Conservation (phyloP, 1,139 yeast genomes). For the Pichia sp. region DNA sequence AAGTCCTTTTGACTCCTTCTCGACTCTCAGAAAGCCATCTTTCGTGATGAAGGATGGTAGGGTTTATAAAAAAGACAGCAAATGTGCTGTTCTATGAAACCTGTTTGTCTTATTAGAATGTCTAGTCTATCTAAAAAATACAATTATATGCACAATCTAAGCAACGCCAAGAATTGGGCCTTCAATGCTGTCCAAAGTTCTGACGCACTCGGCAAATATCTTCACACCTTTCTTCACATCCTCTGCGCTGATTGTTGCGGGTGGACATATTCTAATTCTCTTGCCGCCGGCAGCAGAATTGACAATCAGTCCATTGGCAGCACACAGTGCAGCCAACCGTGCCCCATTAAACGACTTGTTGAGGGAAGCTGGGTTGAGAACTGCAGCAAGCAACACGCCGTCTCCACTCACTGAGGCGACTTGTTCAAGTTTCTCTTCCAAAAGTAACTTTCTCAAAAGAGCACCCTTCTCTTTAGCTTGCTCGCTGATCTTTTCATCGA, state of each 20-base stretch:
- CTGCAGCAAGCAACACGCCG: constrained; percentile 82
- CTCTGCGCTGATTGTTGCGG: constrained; percentile 77
- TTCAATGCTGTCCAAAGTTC: constrained; percentile 13
- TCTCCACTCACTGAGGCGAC: constrained; percentile 28
- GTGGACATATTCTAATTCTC: constrained; percentile 90
- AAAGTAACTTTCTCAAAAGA: constrained; percentile 55
- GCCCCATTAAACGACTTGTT: constrained; percentile 66
- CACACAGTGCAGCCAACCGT: constrained; percentile 88
- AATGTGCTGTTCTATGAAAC: constrained; percentile 23
- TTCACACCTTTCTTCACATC: constrained; percentile 73
- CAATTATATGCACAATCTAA: neutral
- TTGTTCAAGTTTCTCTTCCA: constrained; percentile 37
- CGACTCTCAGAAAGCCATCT: constrained; percentile 19
- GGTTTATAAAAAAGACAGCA: constrained; percentile 29
- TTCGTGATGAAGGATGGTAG: constrained; percentile 29
- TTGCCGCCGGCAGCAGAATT: constrained; percentile 93
- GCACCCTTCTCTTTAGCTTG: constrained; percentile 67
- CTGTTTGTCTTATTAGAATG: too few relatives aligned
- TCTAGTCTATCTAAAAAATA: neutral
- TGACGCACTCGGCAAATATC: constrained; percentile 22
- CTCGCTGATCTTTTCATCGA: constrained; percentile 74
- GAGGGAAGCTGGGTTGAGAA: constrained; percentile 54
- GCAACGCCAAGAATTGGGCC: constrained; percentile 21
- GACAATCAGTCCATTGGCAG: constrained; percentile 76
- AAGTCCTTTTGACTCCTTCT: constrained; percentile 20